A percentile compares a stretch with the other conserved stretches of the same genome.
Evolutionary conservation across 208 protist species (phyloP).

Genomic region (Leishmania mexicana): DNA sequence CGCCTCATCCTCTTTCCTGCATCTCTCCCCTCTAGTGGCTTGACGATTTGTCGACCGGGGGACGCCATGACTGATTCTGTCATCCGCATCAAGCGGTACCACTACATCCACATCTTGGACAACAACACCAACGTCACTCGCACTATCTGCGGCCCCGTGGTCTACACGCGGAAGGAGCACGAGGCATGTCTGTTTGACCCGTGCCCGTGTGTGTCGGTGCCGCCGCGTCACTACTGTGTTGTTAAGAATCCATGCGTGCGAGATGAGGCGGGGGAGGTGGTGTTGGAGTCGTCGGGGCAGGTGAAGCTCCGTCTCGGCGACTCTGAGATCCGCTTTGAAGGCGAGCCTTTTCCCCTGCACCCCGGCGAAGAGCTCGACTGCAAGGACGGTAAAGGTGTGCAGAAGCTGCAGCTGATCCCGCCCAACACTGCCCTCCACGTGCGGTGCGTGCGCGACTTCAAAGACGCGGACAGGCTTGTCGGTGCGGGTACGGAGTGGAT

Average conservation of each 20-base stretch:
- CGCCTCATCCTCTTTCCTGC: not conserved
- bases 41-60: not conserved
- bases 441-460: constrained; percentile 80
- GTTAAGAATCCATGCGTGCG: constrained; percentile 73
- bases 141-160: constrained; percentile 86
- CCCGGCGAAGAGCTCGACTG: constrained; percentile 81
- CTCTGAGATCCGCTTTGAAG: constrained; percentile 88
- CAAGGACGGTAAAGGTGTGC: constrained; percentile 37
- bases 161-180: constrained; percentile 93
- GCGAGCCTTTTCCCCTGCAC: constrained; percentile 94
- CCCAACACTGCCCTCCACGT: constrained; percentile 87
- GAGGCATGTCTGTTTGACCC: constrained; percentile 92
- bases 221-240: constrained; percentile 70
- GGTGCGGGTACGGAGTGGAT: constrained; percentile 93
- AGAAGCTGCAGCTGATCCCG: constrained; percentile 78
- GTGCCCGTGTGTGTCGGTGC: constrained; percentile 65
- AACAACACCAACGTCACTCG: constrained; percentile 93
- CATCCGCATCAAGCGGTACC: constrained; percentile 90
- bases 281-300: constrained; percentile 70
- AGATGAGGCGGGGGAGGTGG: constrained; percentile 34
- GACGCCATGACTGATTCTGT: constrained; percentile 40
- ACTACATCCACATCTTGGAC: constrained; percentile 96
- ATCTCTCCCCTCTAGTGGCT: not conserved
- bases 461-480: constrained; percentile 22
- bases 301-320: constrained; percentile 91